Evolutionary conservation across 306 rosid species (phyloP).

Genomic region (Corylus avellana): DNA sequence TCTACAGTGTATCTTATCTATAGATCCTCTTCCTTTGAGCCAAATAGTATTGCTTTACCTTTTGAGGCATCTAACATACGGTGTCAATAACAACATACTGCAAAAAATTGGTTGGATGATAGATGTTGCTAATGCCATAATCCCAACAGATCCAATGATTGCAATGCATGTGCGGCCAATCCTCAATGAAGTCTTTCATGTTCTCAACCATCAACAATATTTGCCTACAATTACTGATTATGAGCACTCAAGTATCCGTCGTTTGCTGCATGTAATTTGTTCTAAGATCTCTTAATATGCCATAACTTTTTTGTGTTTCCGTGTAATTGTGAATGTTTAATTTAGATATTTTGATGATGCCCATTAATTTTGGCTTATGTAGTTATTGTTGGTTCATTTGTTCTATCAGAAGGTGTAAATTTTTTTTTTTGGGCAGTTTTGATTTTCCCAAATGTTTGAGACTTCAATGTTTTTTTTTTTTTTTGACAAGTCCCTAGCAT

Average conservation of each 20-base stretch:
- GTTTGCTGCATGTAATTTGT: constrained; percentile 25
- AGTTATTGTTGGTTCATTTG: too few relatives aligned
- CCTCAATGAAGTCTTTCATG: constrained; percentile 30
- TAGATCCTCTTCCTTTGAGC: constrained; percentile 79
- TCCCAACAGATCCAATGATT: constrained; percentile 66
- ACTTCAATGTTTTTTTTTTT: too few relatives aligned
- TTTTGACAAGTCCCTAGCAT: too few relatives aligned
- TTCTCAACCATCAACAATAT: constrained; percentile 43
- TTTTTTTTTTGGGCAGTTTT: too few relatives aligned
- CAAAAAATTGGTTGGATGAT: constrained; percentile 85
- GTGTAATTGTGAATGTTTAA: too few relatives aligned
- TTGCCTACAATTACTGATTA: constrained; percentile 48
- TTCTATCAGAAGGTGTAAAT: too few relatives aligned
- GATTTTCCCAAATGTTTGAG: too few relatives aligned
- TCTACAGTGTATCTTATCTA: constrained; percentile 59
- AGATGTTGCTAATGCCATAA: constrained; percentile 68
- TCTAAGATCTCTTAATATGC: too few relatives aligned
- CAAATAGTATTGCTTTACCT: constrained; percentile 94
- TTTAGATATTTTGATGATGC: too few relatives aligned
- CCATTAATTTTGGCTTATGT: too few relatives aligned
- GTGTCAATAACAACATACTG: constrained; percentile 57
- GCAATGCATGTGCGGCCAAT: constrained; percentile 75
- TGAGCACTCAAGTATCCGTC: constrained; percentile 62
- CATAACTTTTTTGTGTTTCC: too few relatives aligned
- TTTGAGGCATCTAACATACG: constrained; percentile 88